Conservation (phyloP, 495 filamentous ascomycete species). For the Penicillium tannophilum region DNA sequence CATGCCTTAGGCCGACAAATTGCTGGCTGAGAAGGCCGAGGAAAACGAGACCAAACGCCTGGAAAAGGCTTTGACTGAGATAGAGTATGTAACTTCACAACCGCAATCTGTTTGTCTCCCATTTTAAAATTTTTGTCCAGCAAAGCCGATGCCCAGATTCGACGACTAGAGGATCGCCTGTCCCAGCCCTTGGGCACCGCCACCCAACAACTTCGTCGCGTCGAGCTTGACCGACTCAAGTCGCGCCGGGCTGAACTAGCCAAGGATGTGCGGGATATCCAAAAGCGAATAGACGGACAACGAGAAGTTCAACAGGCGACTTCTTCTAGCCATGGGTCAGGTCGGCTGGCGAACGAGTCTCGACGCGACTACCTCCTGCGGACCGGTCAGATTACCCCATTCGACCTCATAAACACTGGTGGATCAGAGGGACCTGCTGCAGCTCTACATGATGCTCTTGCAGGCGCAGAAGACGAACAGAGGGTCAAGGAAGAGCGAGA, state of each 20-base stretch:
- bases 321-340: constrained; percentile 46
- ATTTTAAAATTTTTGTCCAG: constrained; percentile 22
- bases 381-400: constrained; percentile 96
- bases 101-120: not conserved
- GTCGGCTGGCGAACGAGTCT: constrained; percentile 73
- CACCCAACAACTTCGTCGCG: constrained; percentile 52
- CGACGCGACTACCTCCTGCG: constrained; percentile 88
- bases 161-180: constrained; percentile 52
- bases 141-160: constrained; percentile 50
- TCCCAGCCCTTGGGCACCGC: constrained; percentile 49
- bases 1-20: constrained; percentile 63
- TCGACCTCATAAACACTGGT: constrained; percentile 67
- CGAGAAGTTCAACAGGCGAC: constrained; percentile 52
- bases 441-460: constrained; percentile 68
- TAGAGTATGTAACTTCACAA: constrained; percentile 43
- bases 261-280: constrained; percentile 75
- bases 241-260: constrained; percentile 60
- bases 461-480: constrained; percentile 72
- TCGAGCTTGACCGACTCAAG: constrained; percentile 65
- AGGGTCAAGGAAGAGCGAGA: constrained; percentile 59
- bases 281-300: constrained; percentile 74
- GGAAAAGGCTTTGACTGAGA: constrained; percentile 68
- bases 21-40: constrained; percentile 80
- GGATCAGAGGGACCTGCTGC: constrained; percentile 56
- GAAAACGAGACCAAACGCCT: constrained; percentile 85